phyloP scores from a whole-genome alignment of 371 early-diverging fungal species.

The Mucor ambiguus region DNA sequence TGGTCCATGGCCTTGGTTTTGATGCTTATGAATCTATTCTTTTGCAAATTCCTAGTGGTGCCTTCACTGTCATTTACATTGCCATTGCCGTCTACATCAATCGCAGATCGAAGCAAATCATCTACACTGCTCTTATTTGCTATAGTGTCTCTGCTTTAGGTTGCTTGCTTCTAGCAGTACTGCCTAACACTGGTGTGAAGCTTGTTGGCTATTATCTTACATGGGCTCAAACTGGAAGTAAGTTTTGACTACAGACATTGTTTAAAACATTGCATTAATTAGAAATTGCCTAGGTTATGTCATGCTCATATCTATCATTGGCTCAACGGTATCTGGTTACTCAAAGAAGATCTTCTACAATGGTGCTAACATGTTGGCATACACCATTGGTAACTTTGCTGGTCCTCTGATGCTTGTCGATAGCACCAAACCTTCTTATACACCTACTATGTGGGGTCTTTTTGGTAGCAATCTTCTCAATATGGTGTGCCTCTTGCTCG shows the following conservation, averaged over 20 bases:
- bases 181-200: slow-evolving; percentile 30
- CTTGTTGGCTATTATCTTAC: slow-evolving; percentile 33
- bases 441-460: slow-evolving; percentile 5
- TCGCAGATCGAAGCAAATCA: slow-evolving; percentile 21
- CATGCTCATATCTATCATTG: slow-evolving; percentile 27
- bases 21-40: slow-evolving; percentile 34
- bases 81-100: slow-evolving; percentile 16
- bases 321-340: slow-evolving; percentile 40
- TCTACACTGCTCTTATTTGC: slow-evolving; percentile 20
- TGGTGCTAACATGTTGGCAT: slow-evolving; percentile 25
- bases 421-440: background rate
- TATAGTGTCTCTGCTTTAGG: slow-evolving; percentile 22
- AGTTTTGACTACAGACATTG: background rate
- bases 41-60: slow-evolving; percentile 39
- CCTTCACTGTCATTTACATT: slow-evolving; percentile 18
- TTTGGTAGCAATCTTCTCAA: slow-evolving; percentile 5
- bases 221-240: slow-evolving; percentile 25
- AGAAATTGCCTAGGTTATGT: slow-evolving; percentile 6
- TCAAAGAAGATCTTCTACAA: slow-evolving; percentile 43
- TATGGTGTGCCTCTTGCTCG: background rate
- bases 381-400: slow-evolving; percentile 35
- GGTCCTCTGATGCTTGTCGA: slow-evolving; percentile 40
- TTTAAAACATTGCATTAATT: background rate
- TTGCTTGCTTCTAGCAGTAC: slow-evolving; percentile 24
- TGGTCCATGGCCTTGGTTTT: slow-evolving; percentile 36